A percentile compares a stretch with the other conserved stretches of the same genome.
These are phyloP conservation scores for Chlamydomonas urium DNA, from an alignment of 139 green algal genomes.

Conservation along the genomic window DNA sequence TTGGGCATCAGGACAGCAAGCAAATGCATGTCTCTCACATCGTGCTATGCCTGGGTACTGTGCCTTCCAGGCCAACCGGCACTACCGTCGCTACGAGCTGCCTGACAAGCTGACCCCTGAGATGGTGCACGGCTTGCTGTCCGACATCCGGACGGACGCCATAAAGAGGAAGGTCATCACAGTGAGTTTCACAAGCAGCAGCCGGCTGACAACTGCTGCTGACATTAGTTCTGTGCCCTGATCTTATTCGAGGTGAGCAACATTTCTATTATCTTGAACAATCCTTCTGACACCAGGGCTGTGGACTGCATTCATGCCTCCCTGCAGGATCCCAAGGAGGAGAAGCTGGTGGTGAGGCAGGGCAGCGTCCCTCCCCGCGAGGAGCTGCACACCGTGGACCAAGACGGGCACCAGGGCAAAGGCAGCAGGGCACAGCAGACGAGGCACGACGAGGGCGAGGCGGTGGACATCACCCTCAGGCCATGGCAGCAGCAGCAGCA, in stretches of 20 bases:
- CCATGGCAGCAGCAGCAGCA: too few relatives aligned
- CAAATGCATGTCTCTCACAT: not conserved
- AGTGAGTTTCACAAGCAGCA: not conserved
- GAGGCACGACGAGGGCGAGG: too few relatives aligned
- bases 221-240: not conserved
- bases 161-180: slow-evolving; percentile 3
- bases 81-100: slow-evolving; percentile 14
- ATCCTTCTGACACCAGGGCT: not conserved
- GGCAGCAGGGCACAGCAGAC: too few relatives aligned
- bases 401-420: too few relatives aligned
- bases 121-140: slow-evolving; percentile 29
- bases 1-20: not conserved
- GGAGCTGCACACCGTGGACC: slow-evolving; percentile 3
- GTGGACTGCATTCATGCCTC: not conserved
- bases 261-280: not conserved
- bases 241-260: not conserved
- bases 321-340: not conserved
- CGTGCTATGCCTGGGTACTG: not conserved
- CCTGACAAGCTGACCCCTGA: slow-evolving; percentile 40
- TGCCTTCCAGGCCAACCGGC: not conserved
- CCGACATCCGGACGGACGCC: slow-evolving; percentile 3
- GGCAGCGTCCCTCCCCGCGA: not conserved
- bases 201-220: not conserved
- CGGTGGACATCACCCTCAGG: too few relatives aligned
- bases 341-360: slow-evolving; percentile 1